A percentile compares a stretch with the other conserved stretches of the same genome.
phyloP scores from a whole-genome alignment of 352 stramenopile species.

The Lagenidium sp. region DNA sequence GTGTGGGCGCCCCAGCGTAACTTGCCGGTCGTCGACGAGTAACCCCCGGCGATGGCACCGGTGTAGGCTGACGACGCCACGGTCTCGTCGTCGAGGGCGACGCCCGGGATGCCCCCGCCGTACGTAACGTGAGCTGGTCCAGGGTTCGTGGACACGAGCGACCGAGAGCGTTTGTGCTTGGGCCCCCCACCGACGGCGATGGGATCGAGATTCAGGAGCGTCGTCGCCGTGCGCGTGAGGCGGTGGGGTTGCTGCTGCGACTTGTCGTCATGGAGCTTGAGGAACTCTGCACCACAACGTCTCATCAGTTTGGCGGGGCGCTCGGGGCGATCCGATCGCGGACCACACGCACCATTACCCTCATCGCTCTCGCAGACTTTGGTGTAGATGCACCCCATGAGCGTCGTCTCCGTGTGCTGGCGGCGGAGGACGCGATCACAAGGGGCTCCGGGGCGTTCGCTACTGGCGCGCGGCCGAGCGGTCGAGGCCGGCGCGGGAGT shows the following conservation, averaged over 20 bases:
- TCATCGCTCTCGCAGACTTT: conserved; percentile 34
- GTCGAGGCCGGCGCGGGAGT: too few species aligned
- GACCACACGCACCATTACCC: conserved; percentile 6
- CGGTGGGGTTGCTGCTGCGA: too few species aligned
- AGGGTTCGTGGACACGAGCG: background rate
- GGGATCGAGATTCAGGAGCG: background rate
- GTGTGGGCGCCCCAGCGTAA: conserved; percentile 46
- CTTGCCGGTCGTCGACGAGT: conserved; percentile 28
- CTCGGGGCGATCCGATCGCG: too few species aligned
- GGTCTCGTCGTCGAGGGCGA: conserved; percentile 42
- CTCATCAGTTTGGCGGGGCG: background rate
- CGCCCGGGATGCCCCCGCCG: conserved; percentile 57
- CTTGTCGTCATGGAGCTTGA: too few species aligned
- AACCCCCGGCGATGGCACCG: conserved; percentile 32
- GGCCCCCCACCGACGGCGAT: background rate
- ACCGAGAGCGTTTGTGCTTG: conserved; percentile 1
- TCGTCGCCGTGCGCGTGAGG: background rate
- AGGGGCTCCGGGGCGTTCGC: too few species aligned
- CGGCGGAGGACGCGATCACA: too few species aligned
- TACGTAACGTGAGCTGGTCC: conserved; percentile 19
- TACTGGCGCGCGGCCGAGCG: too few species aligned
- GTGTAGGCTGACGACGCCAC: conserved; percentile 63
- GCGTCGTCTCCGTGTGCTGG: too few species aligned
- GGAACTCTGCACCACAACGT: background rate
- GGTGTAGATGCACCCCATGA: conserved; percentile 49